Evolutionary conservation across 2,329 filamentous ascomycete species (phyloP).

Genomic region (Colletotrichum graminicola): DNA sequence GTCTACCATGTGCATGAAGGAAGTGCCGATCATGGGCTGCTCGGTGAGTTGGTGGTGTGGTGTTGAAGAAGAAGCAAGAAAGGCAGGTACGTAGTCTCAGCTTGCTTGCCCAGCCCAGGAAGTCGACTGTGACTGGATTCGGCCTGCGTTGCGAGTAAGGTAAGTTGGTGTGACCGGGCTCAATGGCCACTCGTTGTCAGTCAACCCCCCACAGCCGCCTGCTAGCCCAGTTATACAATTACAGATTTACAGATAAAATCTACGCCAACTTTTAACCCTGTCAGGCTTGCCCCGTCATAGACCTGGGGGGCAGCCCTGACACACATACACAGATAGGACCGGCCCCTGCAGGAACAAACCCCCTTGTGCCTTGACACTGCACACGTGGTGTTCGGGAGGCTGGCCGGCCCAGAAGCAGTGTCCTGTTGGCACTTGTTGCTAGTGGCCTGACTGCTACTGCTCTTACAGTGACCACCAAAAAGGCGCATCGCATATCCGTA

Average conservation of each 20-base stretch:
- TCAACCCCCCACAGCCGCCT: constrained; percentile 11
- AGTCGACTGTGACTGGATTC: not conserved
- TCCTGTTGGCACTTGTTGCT: not conserved
- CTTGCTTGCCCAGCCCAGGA: not conserved
- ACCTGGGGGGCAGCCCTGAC: not conserved
- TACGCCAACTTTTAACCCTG: not conserved
- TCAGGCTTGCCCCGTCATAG: not conserved
- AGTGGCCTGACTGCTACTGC: not conserved
- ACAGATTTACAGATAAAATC: not conserved
- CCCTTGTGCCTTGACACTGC: constrained; percentile 15
- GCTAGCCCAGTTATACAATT: not conserved
- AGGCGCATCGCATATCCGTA: too few species aligned
- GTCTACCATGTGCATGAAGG: not conserved
- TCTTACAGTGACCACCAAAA: too few species aligned
- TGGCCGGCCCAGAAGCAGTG: not conserved
- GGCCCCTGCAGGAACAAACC: constrained; percentile 23
- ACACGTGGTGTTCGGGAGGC: constrained; percentile 4
- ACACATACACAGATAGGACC: not conserved
- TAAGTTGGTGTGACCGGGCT: constrained; percentile 3
- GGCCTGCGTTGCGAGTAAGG: constrained; percentile 30
- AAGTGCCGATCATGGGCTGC: not conserved
- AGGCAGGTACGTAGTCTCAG: not conserved
- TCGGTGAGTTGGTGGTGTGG: too few species aligned
- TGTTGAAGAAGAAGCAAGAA: constrained; percentile 18
- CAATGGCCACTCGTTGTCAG: not conserved